Evolutionary conservation across 192 early-diverging fungal species (phyloP).

Genomic region (Podila epigama): DNA sequence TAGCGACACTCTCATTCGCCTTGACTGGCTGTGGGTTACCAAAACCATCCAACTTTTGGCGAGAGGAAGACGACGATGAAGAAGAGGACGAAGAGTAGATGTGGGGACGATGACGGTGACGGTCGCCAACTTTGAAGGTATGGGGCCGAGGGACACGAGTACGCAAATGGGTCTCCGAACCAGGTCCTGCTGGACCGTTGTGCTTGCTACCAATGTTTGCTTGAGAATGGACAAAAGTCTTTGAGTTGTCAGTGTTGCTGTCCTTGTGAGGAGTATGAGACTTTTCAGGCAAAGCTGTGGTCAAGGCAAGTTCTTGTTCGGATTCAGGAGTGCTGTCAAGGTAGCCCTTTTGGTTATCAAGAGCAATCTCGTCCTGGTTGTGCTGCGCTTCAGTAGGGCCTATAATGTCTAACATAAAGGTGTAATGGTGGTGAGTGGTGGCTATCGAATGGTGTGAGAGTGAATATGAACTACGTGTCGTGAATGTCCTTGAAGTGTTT

Average conservation of each 20-base stretch:
- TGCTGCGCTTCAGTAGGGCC: conserved; percentile 5
- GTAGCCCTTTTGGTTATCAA: conserved; percentile 10
- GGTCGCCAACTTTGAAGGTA: conserved; percentile 19
- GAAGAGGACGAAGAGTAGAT: not conserved
- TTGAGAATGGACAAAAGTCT: not conserved
- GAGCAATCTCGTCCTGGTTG: conserved; percentile 1
- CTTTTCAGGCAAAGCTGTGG: not conserved
- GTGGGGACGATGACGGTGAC: conserved; percentile 37
- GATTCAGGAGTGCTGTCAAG: not conserved
- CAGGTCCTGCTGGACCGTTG: conserved; percentile 11
- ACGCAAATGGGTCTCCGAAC: not conserved
- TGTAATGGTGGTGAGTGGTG: not conserved
- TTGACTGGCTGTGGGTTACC: not conserved
- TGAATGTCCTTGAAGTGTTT: not conserved
- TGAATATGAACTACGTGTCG: not conserved
- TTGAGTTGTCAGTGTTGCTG: not conserved
- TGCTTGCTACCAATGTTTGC: not conserved
- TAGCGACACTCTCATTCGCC: not conserved
- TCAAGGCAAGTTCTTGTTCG: not conserved
- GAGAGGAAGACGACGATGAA: not conserved
- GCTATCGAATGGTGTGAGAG: not conserved
- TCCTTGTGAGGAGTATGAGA: not conserved
- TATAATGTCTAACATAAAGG: conserved; percentile 1
- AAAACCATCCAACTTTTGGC: not conserved
- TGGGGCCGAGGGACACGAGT: conserved; percentile 10